phyloP scores from a whole-genome alignment of 768 basidiomycete species.

The Ephemerocybe angulata region DNA sequence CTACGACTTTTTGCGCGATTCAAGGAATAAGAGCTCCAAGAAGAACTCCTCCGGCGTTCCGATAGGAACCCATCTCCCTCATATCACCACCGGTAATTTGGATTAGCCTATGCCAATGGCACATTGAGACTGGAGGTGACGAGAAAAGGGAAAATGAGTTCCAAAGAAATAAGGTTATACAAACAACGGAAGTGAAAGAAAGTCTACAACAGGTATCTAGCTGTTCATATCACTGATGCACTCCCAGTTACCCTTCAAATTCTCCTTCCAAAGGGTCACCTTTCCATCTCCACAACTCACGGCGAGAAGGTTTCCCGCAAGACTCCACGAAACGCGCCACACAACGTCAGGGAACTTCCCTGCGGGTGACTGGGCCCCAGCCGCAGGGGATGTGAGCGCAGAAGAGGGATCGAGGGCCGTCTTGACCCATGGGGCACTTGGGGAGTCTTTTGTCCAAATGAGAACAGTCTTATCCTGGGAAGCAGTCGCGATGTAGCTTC shows the following conservation, averaged over 20 bases:
- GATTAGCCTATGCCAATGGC: too few species aligned
- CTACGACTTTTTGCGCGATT: too few species aligned
- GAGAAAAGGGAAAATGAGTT: too few species aligned
- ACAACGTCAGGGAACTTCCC: constrained; percentile 96
- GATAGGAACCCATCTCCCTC: too few species aligned
- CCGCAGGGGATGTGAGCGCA: constrained; percentile 42
- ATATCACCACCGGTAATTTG: too few species aligned
- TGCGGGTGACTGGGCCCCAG: constrained; percentile 42
- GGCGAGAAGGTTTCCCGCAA: constrained; percentile 92
- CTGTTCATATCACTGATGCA: constrained; percentile 94
- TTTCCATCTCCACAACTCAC: constrained; percentile 98
- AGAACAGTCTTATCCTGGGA: constrained; percentile 91
- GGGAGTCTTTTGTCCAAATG: constrained; percentile 87
- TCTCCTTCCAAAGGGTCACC: constrained; percentile 98
- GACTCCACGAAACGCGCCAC: constrained; percentile 98
- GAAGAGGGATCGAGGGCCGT: constrained; percentile 72
- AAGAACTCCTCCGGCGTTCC: too few species aligned
- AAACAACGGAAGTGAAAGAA: background rate
- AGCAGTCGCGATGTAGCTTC: constrained; percentile 93
- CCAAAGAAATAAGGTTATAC: background rate
- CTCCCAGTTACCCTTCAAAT: constrained; percentile 91
- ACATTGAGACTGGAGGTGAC: too few species aligned
- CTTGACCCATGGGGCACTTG: constrained; percentile 73
- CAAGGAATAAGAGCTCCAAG: too few species aligned
- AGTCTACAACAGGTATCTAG: too few species aligned